Base-by-base conservation (phyloP, 2,329 filamentous ascomycete genomes). In the Coniochaeta sp. region DNA sequence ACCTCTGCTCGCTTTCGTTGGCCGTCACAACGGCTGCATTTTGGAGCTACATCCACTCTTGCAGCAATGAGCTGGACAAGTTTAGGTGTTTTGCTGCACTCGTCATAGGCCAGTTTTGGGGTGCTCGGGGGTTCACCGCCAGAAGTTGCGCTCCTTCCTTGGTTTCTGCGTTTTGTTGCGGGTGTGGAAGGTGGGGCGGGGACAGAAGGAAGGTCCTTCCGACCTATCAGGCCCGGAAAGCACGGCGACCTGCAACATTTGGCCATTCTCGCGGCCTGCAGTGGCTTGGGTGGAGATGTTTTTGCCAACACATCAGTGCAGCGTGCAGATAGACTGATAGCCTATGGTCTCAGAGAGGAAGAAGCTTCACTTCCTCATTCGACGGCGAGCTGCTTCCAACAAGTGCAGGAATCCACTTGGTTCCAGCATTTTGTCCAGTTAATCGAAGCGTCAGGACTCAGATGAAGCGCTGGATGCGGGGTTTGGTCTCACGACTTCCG, bases 231-330 rank as follows among this genome's bases (percentile, higher is more conserved):
- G 22, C 17, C 19, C 17, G n/a, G 17, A 24, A 5, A 17, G n/a
- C 30, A 19, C 16, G 54, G 24, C 30, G 54, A 19, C 16, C 30
- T 56, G 30, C 34, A n/a, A 56, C 54, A n/a, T n/a, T 56, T 22
- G 54, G 17, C 28, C 30, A 28, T 34, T 56, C 28, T 56, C 54
- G 22, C 22, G 54, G 54, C 30, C 54, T 38, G 47, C 47, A 30
- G 47, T 52, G 47, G 47, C 28, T 24, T 26, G n/a, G 17, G 24
- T 28, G 47, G 47, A 30, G 47, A 52, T 17, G 2, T 16, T 7
- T 34, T 36, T 56, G 54, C 54, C 54, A 56, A 56, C 54, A 34
- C 54, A 56, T 56, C 54, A 56, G 30, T 56, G 54, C 54, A 56
- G 54, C 54, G 28, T 36, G 30, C 54, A 56, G 54, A n/a, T n/a